Evolutionary conservation across 2,329 filamentous ascomycete species (phyloP), one percentile per base, ranked within the genome.

Genomic region (Endocalyx cinctus): DNA sequence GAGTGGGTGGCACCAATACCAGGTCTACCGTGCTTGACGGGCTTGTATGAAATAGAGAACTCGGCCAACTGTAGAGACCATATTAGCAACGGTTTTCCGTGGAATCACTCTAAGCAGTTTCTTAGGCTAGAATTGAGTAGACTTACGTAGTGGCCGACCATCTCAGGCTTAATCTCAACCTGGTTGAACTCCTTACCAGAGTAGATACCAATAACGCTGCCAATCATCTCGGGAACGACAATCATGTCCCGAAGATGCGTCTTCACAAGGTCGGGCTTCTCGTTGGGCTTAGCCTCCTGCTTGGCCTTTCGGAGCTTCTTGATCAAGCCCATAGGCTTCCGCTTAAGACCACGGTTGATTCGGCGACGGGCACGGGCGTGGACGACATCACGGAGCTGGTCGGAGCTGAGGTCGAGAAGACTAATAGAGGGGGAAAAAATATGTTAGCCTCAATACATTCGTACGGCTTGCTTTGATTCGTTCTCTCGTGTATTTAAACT

Each of bases 121-220:
- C n/a, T n/a, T n/a, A n/a, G n/a, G n/a, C n/a, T n/a, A n/a, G n/a
- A n/a, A n/a, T n/a, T n/a, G n/a, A n/a, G n/a, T n/a, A n/a, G n/a
- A n/a, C n/a, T n/a, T 4, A n/a, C 10, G 8, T 96, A 96, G 79
- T 97, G 90, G 69, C 92, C 92, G 71, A 98, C 92, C 92, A 98
- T 98, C 81, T 98, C 92, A 59, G 92, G 92, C 84, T 96, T 96
- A 77, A 98, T 92, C 74, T 98, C 92, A 60, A 98, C 89, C 81
- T 96, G 90, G 84, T 98, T 98, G 86, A 98, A 98, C 74, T 97
- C 89, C 84, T 98, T 98, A 67, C 92, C 92, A 55, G 87, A 95
- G 86, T 98, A 98, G 79, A 98, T 92, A 67, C 89, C 92, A 62
- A 98, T 85, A 62, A 98, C 90, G 71, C 79, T 86, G 62, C 92